Evolutionary conservation across 345 rosid species (phyloP).

Genomic region (Sonneratia caseolaris): DNA sequence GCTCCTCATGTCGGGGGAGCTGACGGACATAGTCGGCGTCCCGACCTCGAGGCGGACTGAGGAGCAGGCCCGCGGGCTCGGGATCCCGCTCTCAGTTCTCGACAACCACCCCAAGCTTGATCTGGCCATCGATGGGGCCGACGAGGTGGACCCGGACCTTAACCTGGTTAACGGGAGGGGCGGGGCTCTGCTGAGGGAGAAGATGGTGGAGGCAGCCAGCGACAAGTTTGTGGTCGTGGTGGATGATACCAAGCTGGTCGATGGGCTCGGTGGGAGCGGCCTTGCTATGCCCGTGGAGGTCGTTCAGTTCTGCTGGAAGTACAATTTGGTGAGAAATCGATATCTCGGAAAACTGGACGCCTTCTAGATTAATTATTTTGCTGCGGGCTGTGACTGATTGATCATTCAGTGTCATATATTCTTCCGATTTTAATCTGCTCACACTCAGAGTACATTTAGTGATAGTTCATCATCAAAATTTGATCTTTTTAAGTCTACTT

Average conservation of each 20-base stretch:
- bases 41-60: constrained; percentile 95
- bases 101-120: constrained; percentile 71
- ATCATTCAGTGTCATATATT: background rate
- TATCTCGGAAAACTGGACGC: too few relatives aligned
- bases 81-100: constrained; percentile 66
- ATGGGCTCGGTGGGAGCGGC: constrained; percentile 87
- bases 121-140: constrained; percentile 98
- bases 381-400: background rate
- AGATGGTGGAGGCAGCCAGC: constrained; percentile 91
- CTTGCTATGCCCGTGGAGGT: constrained; percentile 98
- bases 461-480: background rate
- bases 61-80: constrained; percentile 74
- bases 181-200: constrained; percentile 86
- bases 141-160: constrained; percentile 86
- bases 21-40: constrained; percentile 61
- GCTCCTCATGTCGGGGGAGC: constrained; percentile 56
- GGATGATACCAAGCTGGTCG: constrained; percentile 78
- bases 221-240: constrained; percentile 81
- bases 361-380: background rate
- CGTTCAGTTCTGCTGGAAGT: constrained; percentile 94
- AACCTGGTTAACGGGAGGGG: constrained; percentile 94
- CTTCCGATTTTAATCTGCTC: too few relatives aligned
- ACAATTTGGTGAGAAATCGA: constrained; percentile 36
- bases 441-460: too few relatives aligned
- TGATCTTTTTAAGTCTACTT: background rate